Evolutionary conservation across 331 rosid genomes (phyloP).

Genomic region (Pyracantha coccinea): DNA sequence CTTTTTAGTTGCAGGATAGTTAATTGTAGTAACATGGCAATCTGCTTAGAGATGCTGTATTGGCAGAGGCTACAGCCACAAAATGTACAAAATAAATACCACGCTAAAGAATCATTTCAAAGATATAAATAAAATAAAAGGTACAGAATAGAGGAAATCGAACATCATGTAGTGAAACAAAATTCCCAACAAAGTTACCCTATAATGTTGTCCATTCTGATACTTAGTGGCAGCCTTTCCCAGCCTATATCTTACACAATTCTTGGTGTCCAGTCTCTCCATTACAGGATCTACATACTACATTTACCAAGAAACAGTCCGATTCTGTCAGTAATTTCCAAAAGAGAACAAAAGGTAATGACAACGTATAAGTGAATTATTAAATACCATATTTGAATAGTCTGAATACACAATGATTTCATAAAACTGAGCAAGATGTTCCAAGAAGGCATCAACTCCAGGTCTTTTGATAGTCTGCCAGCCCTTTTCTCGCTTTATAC

Average conservation of each 20-base stretch:
- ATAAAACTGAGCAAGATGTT: slow-evolving; percentile 81
- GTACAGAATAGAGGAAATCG: neutral
- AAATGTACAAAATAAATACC: neutral
- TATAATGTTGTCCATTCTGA: slow-evolving; percentile 77
- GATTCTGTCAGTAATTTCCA: neutral
- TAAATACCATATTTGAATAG: slow-evolving; percentile 73
- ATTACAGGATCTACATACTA: slow-evolving; percentile 94
- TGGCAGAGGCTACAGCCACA: neutral
- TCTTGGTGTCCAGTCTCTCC: slow-evolving; percentile 82
- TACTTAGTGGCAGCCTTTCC: slow-evolving; percentile 91
- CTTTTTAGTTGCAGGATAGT: neutral
- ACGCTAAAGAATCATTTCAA: neutral
- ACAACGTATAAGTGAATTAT: slow-evolving; percentile 9
- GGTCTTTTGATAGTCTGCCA: slow-evolving; percentile 98
- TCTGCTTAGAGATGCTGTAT: neutral
- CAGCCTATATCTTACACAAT: slow-evolving; percentile 70
- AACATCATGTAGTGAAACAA: slow-evolving; percentile 8
- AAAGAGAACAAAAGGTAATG: neutral
- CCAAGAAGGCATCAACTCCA: slow-evolving; percentile 96
- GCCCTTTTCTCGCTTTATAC: slow-evolving; percentile 75
- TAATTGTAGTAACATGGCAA: neutral
- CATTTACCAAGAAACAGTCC: slow-evolving; percentile 22
- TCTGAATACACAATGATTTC: slow-evolving; percentile 85
- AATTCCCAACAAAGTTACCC: slow-evolving; percentile 45
- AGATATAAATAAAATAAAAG: neutral